These are phyloP conservation scores for Russula griseocarnosa DNA, from an alignment of 768 basidiomycete species.

Conservation along the genomic window DNA sequence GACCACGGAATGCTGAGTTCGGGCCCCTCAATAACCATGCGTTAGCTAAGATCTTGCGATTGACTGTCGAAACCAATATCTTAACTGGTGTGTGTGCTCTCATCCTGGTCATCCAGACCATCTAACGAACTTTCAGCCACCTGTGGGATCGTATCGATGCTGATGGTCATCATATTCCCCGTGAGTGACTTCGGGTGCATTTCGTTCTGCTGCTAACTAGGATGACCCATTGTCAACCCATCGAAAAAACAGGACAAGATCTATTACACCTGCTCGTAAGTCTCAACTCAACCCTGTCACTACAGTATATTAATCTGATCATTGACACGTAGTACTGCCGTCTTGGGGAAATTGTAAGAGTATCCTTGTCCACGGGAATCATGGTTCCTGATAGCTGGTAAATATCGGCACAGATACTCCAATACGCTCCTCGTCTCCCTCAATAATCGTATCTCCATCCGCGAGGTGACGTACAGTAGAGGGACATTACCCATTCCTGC, in stretches of 20 bases:
- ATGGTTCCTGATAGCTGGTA: background rate
- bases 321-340: too few species aligned
- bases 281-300: background rate
- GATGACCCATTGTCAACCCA: background rate
- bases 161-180: background rate
- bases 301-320: background rate
- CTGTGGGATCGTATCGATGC: background rate
- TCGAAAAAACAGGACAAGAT: slow-evolving; percentile 1
- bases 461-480: background rate
- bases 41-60: background rate
- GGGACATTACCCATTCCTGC: background rate
- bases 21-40: background rate
- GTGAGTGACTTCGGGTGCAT: background rate
- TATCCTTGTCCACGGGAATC: background rate
- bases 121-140: background rate
- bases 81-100: slow-evolving; percentile 7
- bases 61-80: slow-evolving; percentile 17
- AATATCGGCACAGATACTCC: slow-evolving; percentile 10
- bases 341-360: too few species aligned
- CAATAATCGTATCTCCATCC: slow-evolving; percentile 19
- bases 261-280: slow-evolving; percentile 20
- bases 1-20: background rate
- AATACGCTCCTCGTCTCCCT: slow-evolving; percentile 17
- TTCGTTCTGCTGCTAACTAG: background rate
- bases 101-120: background rate